Conservation (phyloP, 345 rosid genomes). For the Passiflora organensis region DNA sequence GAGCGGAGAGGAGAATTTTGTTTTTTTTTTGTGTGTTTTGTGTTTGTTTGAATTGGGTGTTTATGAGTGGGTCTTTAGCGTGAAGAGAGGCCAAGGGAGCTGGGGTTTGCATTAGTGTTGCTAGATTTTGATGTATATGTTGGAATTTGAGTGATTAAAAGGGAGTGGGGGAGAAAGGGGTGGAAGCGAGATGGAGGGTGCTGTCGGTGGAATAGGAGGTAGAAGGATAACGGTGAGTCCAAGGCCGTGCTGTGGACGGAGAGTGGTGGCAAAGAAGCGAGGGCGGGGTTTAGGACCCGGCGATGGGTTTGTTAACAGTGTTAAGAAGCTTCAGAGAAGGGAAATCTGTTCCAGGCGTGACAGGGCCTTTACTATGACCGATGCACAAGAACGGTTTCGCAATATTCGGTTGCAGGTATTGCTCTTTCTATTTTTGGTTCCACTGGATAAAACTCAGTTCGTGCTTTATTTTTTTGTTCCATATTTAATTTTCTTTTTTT, state of each 20-base stretch:
- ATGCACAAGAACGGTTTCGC: slow-evolving; percentile 63
- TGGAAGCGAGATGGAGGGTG: too few species aligned
- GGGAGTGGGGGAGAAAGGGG: background rate
- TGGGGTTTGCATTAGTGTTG: too few species aligned
- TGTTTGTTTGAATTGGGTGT: too few species aligned
- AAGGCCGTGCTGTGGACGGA: slow-evolving; percentile 52
- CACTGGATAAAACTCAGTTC: background rate
- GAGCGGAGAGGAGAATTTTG: too few species aligned
- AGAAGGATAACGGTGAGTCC: slow-evolving; percentile 52
- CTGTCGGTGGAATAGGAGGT: slow-evolving; percentile 12
- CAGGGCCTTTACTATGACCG: slow-evolving; percentile 54
- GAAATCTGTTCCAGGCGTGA: slow-evolving; percentile 63
- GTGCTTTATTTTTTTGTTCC: background rate
- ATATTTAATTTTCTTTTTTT: background rate
- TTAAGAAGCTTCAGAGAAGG: slow-evolving; percentile 66
- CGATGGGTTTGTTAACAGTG: slow-evolving; percentile 60
- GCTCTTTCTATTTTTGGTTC: background rate
- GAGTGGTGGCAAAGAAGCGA: slow-evolving; percentile 57
- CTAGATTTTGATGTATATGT: background rate
- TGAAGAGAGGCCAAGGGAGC: too few species aligned
- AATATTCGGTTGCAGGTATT: slow-evolving; percentile 60
- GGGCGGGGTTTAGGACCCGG: slow-evolving; percentile 34
- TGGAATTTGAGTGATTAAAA: background rate
- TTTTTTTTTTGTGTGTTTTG: too few species aligned
- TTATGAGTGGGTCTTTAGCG: too few species aligned